These are phyloP conservation scores for Mrakia hoshinonis DNA, from an alignment of 768 basidiomycete genomes.

Conservation along the genomic window DNA sequence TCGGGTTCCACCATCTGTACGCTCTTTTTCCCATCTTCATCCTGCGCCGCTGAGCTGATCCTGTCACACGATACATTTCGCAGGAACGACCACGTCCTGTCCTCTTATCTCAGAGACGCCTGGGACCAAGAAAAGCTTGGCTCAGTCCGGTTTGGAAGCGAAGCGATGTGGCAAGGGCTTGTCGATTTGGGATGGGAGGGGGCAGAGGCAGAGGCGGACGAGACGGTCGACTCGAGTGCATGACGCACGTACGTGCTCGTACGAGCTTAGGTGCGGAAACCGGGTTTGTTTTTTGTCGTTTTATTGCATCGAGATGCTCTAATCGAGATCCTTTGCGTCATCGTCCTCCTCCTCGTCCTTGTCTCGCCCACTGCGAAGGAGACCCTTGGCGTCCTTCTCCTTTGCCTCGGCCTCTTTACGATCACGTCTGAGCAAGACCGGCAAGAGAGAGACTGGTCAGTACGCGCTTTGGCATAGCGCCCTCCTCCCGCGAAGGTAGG, in stretches of 20 bases:
- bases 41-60: no score
- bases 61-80: no score
- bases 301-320: background rate
- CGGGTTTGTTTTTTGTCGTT: background rate
- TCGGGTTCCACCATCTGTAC: no score
- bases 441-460: background rate
- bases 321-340: background rate
- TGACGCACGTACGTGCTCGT: no score
- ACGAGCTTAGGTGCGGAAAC: background rate
- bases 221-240: no score
- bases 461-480: background rate
- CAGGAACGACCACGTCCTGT: no score
- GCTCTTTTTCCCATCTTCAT: no score
- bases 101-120: background rate
- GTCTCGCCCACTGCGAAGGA: background rate
- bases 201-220: background rate
- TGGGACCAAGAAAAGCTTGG: background rate
- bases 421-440: background rate
- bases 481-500: background rate
- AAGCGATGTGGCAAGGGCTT: background rate
- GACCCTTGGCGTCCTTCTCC: background rate
- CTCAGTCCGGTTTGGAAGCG: background rate
- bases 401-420: conserved; percentile 13
- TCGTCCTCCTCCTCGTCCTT: conserved; percentile 5
- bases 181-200: background rate